Percentiles rank a stretch among this genome's conserved stretches.
Evolutionary conservation across 208 protist genomes (phyloP).

Genomic region (Phytomonas francai): DNA sequence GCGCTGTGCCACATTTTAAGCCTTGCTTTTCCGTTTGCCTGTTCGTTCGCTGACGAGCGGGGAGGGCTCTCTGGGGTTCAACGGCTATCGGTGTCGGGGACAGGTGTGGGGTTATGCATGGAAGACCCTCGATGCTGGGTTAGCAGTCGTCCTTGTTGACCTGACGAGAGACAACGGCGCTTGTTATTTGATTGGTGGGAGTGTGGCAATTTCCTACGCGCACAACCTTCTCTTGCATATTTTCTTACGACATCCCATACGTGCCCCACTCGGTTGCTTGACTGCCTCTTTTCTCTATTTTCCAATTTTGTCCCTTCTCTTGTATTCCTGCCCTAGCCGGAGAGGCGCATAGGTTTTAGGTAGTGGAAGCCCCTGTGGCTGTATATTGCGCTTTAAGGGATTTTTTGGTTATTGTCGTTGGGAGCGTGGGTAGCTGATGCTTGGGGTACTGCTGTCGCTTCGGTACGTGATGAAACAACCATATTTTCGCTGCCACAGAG

Average conservation of each 20-base stretch:
- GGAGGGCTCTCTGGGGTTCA: too few relatives aligned
- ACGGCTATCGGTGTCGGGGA: too few relatives aligned
- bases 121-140: too few relatives aligned
- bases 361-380: background rate
- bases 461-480: background rate
- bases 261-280: background rate
- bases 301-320: background rate
- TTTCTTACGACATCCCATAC: too few relatives aligned
- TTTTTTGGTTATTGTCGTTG: constrained; percentile 11
- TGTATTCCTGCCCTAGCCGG: background rate
- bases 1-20: background rate
- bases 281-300: background rate
- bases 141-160: too few relatives aligned
- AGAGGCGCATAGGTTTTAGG: background rate
- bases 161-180: background rate
- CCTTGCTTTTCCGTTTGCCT: background rate
- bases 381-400: constrained; percentile 9
- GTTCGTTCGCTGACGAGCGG: background rate
- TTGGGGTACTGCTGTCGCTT: background rate
- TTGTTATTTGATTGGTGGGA: background rate
- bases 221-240: background rate
- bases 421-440: constrained; percentile 69
- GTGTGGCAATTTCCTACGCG: background rate
- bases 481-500: constrained; percentile 1
- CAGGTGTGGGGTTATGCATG: too few relatives aligned